Conservation (phyloP, 441 rosid species). For the Erodium chrysanthum region DNA sequence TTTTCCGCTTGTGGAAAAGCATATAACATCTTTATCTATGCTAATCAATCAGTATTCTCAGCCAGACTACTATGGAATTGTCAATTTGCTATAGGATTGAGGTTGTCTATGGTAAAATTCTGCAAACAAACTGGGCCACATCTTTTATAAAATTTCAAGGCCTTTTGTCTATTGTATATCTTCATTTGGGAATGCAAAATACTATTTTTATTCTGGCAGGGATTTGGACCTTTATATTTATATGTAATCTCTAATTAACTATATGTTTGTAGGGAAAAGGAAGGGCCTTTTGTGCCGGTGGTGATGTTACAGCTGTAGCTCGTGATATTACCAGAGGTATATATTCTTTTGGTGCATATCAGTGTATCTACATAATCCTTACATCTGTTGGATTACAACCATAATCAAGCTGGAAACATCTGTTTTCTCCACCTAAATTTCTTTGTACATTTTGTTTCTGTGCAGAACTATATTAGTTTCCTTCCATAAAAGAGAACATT, state of each 20-base stretch:
- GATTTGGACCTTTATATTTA: neutral
- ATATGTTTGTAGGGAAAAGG: constrained; percentile 43
- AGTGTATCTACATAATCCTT: neutral
- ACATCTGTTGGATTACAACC: neutral
- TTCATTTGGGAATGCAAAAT: neutral
- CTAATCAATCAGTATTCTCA: neutral
- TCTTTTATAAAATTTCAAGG: neutral
- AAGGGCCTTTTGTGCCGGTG: constrained; percentile 60
- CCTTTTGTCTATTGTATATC: neutral
- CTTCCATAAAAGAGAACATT: too few relatives aligned
- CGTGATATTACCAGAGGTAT: constrained; percentile 36
- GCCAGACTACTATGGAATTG: neutral
- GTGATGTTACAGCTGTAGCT: constrained; percentile 52
- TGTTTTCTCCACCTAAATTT: neutral
- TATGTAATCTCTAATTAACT: constrained; percentile 1
- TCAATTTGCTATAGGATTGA: neutral
- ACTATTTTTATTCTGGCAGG: neutral
- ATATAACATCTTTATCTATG: neutral
- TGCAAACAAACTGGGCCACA: neutral
- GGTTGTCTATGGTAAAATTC: neutral
- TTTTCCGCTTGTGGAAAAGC: neutral
- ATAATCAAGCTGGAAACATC: neutral
- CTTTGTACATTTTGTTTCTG: too few relatives aligned
- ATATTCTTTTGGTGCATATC: neutral
- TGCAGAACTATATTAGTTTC: too few relatives aligned